Evolutionary conservation across 1,284 basidiomycete genomes (phyloP).

Genomic region (Fomitopsis betulina): DNA sequence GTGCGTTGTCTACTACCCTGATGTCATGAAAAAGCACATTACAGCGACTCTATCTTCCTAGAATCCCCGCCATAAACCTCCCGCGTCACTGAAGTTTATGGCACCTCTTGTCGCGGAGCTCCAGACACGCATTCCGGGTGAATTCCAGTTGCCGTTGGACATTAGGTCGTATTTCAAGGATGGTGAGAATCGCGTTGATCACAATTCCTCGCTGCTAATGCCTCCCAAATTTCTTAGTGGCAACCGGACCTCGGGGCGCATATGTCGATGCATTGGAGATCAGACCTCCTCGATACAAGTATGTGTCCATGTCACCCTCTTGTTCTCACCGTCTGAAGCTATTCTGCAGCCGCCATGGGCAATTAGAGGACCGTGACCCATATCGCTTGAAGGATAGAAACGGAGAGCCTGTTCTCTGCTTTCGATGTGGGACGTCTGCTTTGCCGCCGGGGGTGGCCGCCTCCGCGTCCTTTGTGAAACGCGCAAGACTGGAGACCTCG

Average conservation of each 20-base stretch:
- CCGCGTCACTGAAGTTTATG: conserved; percentile 49
- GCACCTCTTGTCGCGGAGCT: conserved; percentile 67
- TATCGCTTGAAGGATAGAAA: conserved; percentile 85
- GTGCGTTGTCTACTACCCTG: conserved; percentile 35
- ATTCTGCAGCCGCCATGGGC: conserved; percentile 74
- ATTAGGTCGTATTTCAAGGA: conserved; percentile 85
- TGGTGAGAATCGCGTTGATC: conserved; percentile 42
- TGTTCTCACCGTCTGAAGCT: background rate
- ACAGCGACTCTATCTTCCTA: conserved; percentile 24
- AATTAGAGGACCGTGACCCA: conserved; percentile 89
- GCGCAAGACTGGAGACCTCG: conserved; percentile 40
- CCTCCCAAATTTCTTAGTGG: conserved; percentile 45
- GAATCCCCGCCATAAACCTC: conserved; percentile 63
- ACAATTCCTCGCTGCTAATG: conserved; percentile 11
- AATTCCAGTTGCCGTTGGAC: conserved; percentile 89
- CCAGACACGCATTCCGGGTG: conserved; percentile 63
- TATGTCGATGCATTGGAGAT: conserved; percentile 78
- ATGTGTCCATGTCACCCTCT: conserved; percentile 26
- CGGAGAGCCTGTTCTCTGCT: conserved; percentile 81
- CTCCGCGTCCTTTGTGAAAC: conserved; percentile 49
- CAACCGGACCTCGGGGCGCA: conserved; percentile 66
- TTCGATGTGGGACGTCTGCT: conserved; percentile 82
- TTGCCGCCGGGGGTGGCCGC: conserved; percentile 46
- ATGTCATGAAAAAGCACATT: conserved; percentile 5
- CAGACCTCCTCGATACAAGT: conserved; percentile 78